A percentile compares a stretch with the other conserved stretches of the same genome.
Conservation (phyloP, 768 basidiomycete genomes). For the Suillus fuscotomentosus region DNA sequence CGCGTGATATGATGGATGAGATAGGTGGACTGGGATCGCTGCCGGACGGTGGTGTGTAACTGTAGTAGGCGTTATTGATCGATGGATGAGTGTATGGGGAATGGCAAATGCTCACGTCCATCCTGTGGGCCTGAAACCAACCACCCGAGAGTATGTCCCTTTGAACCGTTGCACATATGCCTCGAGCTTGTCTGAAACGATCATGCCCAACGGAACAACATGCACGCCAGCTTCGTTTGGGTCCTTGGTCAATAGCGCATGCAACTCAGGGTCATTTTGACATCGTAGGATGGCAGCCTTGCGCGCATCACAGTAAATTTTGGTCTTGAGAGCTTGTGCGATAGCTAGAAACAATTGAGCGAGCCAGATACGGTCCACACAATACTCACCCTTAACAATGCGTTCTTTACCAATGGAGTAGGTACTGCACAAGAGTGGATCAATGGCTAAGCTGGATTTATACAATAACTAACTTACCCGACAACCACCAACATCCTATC, state of each 20-base stretch:
- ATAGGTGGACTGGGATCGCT: conserved; percentile 64
- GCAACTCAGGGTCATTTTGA: conserved; percentile 80
- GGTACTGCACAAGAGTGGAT: conserved; percentile 51
- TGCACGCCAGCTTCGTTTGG: conserved; percentile 81
- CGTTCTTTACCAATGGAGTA: conserved; percentile 98
- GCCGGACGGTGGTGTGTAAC: conserved; percentile 67
- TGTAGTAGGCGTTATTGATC: conserved; percentile 22
- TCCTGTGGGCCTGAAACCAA: conserved; percentile 92
- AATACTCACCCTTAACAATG: conserved; percentile 80
- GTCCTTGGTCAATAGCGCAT: conserved; percentile 72
- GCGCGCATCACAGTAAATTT: conserved; percentile 85
- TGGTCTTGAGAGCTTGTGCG: conserved; percentile 75
- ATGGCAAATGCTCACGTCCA: conserved; percentile 72
- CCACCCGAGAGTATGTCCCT: conserved; percentile 63
- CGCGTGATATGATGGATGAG: conserved; percentile 61
- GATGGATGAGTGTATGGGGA: neutral
- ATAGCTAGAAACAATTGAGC: conserved; percentile 52
- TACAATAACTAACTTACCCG: conserved; percentile 47
- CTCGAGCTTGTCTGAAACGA: conserved; percentile 76
- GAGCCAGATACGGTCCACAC: neutral
- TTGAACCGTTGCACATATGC: conserved; percentile 75
- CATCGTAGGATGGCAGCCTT: conserved; percentile 84
- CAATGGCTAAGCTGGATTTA: neutral
- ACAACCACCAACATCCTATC: conserved; percentile 60
- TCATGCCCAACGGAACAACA: conserved; percentile 73